Conservation (phyloP, 164 flowering plant species). For the Magnolia sinica region DNA sequence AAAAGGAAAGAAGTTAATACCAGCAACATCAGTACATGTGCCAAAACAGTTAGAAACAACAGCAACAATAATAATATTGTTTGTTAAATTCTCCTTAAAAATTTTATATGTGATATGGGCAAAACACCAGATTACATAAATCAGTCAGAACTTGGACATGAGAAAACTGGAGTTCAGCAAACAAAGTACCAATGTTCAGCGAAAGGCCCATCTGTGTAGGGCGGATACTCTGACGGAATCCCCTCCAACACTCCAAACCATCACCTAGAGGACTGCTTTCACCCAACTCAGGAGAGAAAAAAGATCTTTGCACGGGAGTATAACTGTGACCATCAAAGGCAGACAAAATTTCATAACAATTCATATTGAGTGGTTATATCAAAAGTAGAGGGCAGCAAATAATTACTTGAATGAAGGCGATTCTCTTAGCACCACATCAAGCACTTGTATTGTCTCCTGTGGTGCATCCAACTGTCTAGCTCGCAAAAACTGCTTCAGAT, state of each 20-base stretch:
- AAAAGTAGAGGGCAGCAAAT: not conserved
- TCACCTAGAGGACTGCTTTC: slow-evolving; percentile 32
- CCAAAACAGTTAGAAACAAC: not conserved
- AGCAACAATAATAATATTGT: not conserved
- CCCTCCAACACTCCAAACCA: slow-evolving; percentile 77
- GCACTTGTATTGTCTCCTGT: slow-evolving; percentile 64
- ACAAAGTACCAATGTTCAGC: slow-evolving; percentile 56
- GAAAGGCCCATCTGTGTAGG: slow-evolving; percentile 89
- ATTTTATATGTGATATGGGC: not conserved
- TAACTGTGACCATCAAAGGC: slow-evolving; percentile 15
- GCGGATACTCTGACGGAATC: slow-evolving; percentile 66
- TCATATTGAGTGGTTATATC: not conserved
- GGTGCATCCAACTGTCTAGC: slow-evolving; percentile 49
- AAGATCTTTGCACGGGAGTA: slow-evolving; percentile 62
- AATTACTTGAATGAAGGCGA: slow-evolving; percentile 34
- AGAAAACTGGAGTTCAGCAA: not conserved
- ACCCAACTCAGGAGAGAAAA: slow-evolving; percentile 38
- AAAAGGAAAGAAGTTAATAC: too few species aligned
- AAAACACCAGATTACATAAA: not conserved
- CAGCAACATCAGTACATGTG: not conserved
- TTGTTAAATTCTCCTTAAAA: not conserved
- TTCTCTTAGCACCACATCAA: slow-evolving; percentile 66
- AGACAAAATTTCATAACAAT: not conserved
- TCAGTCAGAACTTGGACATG: not conserved
- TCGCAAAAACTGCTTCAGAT: slow-evolving; percentile 44